Evolutionary conservation across 331 rosid genomes (phyloP).

Genomic region (Acacia pycnantha): DNA sequence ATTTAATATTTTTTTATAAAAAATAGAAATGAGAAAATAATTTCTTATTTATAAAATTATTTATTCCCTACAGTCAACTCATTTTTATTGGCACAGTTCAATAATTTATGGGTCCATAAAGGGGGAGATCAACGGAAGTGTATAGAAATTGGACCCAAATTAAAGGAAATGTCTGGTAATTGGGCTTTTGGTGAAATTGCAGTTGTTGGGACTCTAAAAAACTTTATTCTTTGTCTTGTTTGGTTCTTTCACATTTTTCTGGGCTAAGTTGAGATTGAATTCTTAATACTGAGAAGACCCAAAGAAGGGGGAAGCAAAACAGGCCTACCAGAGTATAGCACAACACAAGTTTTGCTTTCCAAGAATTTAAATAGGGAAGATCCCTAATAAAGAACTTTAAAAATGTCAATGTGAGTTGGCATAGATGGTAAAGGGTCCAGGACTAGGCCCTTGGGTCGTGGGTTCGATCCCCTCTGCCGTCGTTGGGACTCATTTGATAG

Average conservation of each 20-base stretch:
- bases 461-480: no score
- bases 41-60: background rate
- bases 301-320: no score
- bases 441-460: no score
- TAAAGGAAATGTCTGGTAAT: background rate
- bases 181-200: background rate
- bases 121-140: background rate
- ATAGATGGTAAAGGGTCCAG: no score
- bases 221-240: background rate
- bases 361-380: background rate
- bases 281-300: background rate
- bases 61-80: background rate
- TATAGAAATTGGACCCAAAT: background rate
- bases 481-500: no score
- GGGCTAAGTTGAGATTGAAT: background rate
- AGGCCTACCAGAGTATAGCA: background rate
- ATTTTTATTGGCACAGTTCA: background rate
- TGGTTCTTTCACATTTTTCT: background rate
- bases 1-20: background rate
- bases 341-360: background rate
- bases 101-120: background rate
- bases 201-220: background rate
- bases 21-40: background rate
- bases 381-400: no score
- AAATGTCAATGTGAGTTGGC: no score